These are phyloP conservation scores for Coemansia sp. DNA, from an alignment of 192 early-diverging fungal species.

Conservation along the genomic window DNA sequence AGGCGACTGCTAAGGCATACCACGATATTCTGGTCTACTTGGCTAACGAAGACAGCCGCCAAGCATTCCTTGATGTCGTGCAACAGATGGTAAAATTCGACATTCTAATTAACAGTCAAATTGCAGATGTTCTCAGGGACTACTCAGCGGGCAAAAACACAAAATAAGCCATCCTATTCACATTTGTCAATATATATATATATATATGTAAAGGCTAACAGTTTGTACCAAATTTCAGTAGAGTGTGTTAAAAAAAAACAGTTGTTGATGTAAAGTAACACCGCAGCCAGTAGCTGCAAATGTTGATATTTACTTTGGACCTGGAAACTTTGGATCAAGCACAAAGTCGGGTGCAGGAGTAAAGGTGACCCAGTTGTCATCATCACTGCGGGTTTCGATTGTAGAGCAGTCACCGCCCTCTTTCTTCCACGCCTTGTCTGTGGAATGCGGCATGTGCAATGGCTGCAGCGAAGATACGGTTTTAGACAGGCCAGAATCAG, in stretches of 20 bases:
- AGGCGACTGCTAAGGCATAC: slow-evolving; percentile 16
- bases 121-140: slow-evolving; percentile 17
- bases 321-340: slow-evolving; percentile 6
- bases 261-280: too few relatives aligned
- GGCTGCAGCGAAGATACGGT: not conserved
- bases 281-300: too few relatives aligned
- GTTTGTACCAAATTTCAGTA: too few relatives aligned
- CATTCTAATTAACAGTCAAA: slow-evolving; percentile 1
- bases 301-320: not conserved
- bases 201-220: too few relatives aligned
- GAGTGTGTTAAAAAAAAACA: too few relatives aligned
- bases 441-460: slow-evolving; percentile 13
- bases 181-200: too few relatives aligned
- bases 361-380: slow-evolving; percentile 36
- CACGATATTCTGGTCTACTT: slow-evolving; percentile 11
- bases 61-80: slow-evolving; percentile 20
- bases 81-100: slow-evolving; percentile 19
- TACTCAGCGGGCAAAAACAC: not conserved
- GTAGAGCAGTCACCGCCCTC: slow-evolving; percentile 10
- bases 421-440: slow-evolving; percentile 39
- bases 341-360: slow-evolving; percentile 43
- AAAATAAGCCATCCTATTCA: not conserved
- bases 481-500: not conserved
- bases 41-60: slow-evolving; percentile 4
- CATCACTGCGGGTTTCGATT: slow-evolving; percentile 5